phyloP scores from a whole-genome alignment of 2,329 filamentous ascomycete genomes.

The Sporothrix euskadiensis region DNA sequence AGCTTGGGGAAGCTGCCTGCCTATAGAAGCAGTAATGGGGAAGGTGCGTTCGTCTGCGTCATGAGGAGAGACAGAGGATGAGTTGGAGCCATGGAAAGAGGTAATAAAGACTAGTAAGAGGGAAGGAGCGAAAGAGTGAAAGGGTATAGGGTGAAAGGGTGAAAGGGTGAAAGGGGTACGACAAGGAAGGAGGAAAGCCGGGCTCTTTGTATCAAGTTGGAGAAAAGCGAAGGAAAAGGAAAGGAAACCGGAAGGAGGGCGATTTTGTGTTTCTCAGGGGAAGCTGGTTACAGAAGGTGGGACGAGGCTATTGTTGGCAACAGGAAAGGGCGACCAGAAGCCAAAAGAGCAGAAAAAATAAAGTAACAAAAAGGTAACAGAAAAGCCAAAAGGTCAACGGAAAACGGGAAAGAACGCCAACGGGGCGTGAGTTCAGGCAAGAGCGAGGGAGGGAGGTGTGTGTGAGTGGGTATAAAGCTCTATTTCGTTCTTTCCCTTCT shows the following conservation, averaged over 20 bases:
- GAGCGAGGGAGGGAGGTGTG: conserved; percentile 5
- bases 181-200: conserved; percentile 15
- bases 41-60: conserved; percentile 20
- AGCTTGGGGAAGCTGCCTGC: background rate
- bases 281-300: conserved; percentile 21
- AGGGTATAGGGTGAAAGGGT: background rate
- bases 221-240: background rate
- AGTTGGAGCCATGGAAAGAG: background rate
- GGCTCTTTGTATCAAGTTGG: conserved; percentile 22
- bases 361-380: background rate
- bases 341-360: background rate
- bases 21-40: conserved; percentile 12
- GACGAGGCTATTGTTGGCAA: conserved; percentile 22
- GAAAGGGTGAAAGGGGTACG: background rate
- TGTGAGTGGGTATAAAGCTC: background rate
- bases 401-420: conserved; percentile 3
- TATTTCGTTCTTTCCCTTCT: background rate
- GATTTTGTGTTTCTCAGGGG: background rate
- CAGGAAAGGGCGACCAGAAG: background rate
- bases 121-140: background rate
- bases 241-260: conserved; percentile 11
- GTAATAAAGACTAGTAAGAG: background rate
- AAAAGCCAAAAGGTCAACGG: background rate
- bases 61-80: conserved; percentile 9
- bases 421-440: conserved; percentile 7